These are phyloP conservation scores for Babesia ovis DNA, from an alignment of 169 alveolate species.

Conservation along the genomic window DNA sequence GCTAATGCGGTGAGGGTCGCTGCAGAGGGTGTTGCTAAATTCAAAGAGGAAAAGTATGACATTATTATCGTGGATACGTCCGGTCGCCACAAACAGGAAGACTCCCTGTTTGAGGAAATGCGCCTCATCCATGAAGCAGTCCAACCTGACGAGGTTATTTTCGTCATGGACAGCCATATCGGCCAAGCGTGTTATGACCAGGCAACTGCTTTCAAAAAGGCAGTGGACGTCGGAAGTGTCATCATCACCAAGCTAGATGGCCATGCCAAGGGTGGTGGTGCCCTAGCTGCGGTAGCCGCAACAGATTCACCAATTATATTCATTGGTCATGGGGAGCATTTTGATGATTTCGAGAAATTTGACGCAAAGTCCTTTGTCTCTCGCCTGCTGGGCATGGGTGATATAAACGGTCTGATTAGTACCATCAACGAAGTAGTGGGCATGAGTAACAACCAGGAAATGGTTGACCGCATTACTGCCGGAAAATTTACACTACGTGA, in stretches of 20 bases:
- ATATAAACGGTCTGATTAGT: constrained; percentile 93
- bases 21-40: constrained; percentile 95
- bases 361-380: constrained; percentile 97
- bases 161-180: constrained; percentile 97
- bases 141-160: constrained; percentile 95
- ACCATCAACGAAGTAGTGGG: constrained; percentile 95
- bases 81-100: constrained; percentile 99
- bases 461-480: constrained; percentile 90
- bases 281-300: constrained; percentile 98
- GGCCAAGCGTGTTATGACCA: constrained; percentile 99
- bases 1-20: constrained; percentile 99
- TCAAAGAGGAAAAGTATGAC: constrained; percentile 93
- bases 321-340: constrained; percentile 99
- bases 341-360: constrained; percentile 97
- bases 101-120: constrained; percentile 98
- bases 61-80: constrained; percentile 98
- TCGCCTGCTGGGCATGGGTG: constrained; percentile 96
- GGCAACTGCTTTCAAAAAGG: constrained; percentile 96
- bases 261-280: constrained; percentile 99
- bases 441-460: constrained; percentile 91
- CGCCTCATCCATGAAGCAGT: constrained; percentile 93
- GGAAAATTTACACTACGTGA: constrained; percentile 95
- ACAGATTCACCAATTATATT: constrained; percentile 91
- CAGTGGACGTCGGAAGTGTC: constrained; percentile 97
- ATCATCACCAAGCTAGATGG: constrained; percentile 99